Conservation (phyloP, 2,329 filamentous ascomycete species). For the Pleoardoris graminearum region DNA sequence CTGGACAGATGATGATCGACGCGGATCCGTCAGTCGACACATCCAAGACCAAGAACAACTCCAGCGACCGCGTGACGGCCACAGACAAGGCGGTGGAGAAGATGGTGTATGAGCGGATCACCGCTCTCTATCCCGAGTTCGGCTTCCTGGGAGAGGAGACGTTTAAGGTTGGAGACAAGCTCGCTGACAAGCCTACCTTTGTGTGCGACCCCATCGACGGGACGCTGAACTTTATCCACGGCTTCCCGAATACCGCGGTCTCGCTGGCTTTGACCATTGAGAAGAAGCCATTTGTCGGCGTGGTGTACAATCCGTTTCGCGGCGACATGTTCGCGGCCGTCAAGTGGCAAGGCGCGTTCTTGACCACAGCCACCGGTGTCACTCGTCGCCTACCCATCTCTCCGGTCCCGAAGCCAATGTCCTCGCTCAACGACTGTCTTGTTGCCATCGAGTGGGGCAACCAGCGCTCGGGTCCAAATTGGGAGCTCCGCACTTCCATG, state of each 20-base stretch:
- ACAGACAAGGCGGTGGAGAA: constrained; percentile 59
- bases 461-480: constrained; percentile 43
- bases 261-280: constrained; percentile 38
- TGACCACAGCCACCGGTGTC: constrained; percentile 27
- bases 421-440: constrained; percentile 37
- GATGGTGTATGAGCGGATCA: constrained; percentile 53
- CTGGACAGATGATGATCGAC: constrained; percentile 39
- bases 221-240: constrained; percentile 46
- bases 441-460: constrained; percentile 45
- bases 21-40: constrained; percentile 32
- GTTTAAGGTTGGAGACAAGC: constrained; percentile 35
- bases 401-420: constrained; percentile 27
- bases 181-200: constrained; percentile 39
- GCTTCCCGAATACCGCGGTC: constrained; percentile 43
- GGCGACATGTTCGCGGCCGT: constrained; percentile 42
- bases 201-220: constrained; percentile 47
- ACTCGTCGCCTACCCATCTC: constrained; percentile 37
- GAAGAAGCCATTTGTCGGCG: constrained; percentile 40
- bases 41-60: constrained; percentile 41
- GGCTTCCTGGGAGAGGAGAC: constrained; percentile 47
- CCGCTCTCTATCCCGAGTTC: constrained; percentile 51
- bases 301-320: constrained; percentile 43
- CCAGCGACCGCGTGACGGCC: constrained; percentile 58
- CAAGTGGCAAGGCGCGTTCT: constrained; percentile 36
- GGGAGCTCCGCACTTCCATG: constrained; percentile 38